Conservation (phyloP, 106 monocot genomes). For the Dioscorea dumetorum region DNA sequence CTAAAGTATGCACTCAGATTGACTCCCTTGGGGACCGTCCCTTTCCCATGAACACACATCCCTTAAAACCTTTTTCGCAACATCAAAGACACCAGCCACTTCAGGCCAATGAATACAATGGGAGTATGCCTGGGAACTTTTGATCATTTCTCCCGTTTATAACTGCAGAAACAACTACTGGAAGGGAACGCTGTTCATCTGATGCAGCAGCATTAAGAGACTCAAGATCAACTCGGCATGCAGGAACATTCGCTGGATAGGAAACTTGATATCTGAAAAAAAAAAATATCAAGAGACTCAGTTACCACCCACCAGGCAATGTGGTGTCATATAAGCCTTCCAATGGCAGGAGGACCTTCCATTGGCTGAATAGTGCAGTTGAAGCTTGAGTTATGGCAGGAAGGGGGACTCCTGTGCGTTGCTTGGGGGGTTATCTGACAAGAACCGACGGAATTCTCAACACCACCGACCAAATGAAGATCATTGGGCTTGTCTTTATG, state of each 20-base stretch:
- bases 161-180: constrained; percentile 2
- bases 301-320: no score
- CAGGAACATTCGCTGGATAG: no score
- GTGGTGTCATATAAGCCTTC: not conserved
- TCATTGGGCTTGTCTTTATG: constrained; percentile 1
- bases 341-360: not conserved
- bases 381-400: not conserved
- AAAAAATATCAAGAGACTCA: not conserved
- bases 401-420: not conserved
- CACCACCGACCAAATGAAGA: not conserved
- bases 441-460: constrained; percentile 6
- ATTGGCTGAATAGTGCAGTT: constrained; percentile 1
- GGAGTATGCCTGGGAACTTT: not conserved
- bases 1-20: not conserved
- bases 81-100: no score
- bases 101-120: not conserved
- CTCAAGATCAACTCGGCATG: not conserved
- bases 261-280: not conserved
- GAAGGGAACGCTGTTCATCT: constrained; percentile 5
- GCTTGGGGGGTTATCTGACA: not conserved
- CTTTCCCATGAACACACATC: not conserved
- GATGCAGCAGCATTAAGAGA: not conserved
- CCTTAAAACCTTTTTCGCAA: not conserved
- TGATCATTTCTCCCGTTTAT: not conserved
- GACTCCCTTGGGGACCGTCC: not conserved